These are phyloP conservation scores for Canavalia ensiformis DNA, from an alignment of 306 rosid genomes.

Conservation along the genomic window DNA sequence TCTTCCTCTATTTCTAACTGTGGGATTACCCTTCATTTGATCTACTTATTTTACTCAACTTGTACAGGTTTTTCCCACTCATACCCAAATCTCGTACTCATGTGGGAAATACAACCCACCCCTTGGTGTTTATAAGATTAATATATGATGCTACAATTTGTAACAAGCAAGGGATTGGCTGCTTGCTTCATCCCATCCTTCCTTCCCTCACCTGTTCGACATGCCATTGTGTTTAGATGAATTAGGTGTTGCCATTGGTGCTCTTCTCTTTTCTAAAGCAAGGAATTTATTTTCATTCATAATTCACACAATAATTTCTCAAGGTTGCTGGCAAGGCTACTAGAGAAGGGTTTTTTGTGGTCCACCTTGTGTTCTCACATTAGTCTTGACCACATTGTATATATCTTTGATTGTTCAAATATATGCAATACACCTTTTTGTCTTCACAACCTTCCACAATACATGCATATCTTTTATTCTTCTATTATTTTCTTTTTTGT, in stretches of 20 bases:
- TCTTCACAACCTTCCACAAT: background rate
- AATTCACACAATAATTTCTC: background rate
- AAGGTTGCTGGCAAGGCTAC: background rate
- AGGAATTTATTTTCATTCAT: background rate
- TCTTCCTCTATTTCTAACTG: background rate
- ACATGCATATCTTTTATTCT: background rate
- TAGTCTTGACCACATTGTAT: background rate
- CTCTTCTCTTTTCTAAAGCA: background rate
- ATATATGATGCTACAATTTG: background rate
- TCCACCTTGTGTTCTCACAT: background rate
- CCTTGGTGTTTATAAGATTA: background rate
- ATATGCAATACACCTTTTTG: background rate
- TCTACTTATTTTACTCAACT: background rate
- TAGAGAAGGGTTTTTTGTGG: background rate
- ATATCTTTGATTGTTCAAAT: background rate
- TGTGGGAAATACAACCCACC: background rate
- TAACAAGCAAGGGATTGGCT: background rate
- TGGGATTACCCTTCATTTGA: background rate
- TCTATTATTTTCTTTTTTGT: background rate
- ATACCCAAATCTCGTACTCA: background rate
- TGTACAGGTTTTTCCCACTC: background rate
- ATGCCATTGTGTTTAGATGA: background rate
- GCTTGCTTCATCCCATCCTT: background rate
- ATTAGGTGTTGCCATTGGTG: background rate
- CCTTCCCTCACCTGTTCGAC: background rate